Conservation (phyloP, 1,139 yeast genomes). For the Taphrina confusa region DNA sequence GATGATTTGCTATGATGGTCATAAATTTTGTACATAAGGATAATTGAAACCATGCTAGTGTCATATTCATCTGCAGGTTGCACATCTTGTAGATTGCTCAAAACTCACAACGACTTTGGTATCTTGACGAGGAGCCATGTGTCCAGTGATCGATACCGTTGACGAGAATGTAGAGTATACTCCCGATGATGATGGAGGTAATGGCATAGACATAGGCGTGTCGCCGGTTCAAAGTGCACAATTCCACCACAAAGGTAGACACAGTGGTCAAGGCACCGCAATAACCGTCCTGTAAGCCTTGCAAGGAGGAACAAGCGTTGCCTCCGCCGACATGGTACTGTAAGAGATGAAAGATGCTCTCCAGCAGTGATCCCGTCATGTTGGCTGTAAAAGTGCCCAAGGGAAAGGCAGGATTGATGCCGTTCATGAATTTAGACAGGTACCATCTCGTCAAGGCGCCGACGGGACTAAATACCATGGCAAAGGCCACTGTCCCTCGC, state of each 20-base stretch:
- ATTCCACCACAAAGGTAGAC: constrained; percentile 43
- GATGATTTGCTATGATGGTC: too few species aligned
- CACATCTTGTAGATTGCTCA: too few species aligned
- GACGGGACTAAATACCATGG: constrained; percentile 61
- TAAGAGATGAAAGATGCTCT: constrained; percentile 59
- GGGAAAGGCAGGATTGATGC: constrained; percentile 53
- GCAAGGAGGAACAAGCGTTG: constrained; percentile 43
- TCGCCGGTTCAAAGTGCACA: constrained; percentile 42
- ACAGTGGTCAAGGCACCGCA: constrained; percentile 44
- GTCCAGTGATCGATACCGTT: constrained; percentile 37
- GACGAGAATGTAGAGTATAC: constrained; percentile 36
- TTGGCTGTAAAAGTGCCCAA: constrained; percentile 77
- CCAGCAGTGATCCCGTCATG: constrained; percentile 56
- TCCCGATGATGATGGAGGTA: constrained; percentile 35
- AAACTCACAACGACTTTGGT: neutral
- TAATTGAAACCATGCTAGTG: too few species aligned
- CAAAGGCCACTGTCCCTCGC: constrained; percentile 63
- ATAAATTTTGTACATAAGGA: too few species aligned
- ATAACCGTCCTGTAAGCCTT: constrained; percentile 45
- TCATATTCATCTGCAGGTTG: too few species aligned
- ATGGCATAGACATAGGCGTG: constrained; percentile 39
- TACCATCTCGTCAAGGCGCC: constrained; percentile 65
- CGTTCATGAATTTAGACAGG: constrained; percentile 56
- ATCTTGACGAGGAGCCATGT: constrained; percentile 12
- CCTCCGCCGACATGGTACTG: constrained; percentile 45